Evolutionary conservation across 352 stramenopile genomes (phyloP).

Genomic region (Pythium sukuiense): DNA sequence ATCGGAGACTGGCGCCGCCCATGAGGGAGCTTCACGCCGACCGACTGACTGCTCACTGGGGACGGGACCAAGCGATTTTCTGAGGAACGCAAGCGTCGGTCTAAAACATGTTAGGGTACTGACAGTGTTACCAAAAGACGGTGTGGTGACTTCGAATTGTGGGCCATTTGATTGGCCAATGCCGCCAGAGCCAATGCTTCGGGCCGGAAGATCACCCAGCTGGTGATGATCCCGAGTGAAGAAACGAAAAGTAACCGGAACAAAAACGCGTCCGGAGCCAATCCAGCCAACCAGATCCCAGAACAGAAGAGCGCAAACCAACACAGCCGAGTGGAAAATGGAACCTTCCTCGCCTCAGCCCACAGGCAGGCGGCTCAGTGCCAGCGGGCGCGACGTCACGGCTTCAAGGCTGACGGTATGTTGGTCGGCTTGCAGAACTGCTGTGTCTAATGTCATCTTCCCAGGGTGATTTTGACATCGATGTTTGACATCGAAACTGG

Average conservation of each 20-base stretch:
- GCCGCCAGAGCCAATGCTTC: neutral
- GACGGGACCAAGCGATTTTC: constrained; percentile 28
- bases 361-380: neutral
- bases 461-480: neutral
- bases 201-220: neutral
- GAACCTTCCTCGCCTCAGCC: neutral
- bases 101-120: neutral
- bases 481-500: neutral
- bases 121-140: neutral
- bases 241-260: constrained; percentile 1
- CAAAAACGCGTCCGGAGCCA: neutral
- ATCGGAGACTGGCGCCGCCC: constrained; percentile 15
- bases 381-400: neutral
- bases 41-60: constrained; percentile 23
- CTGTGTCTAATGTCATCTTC: too few relatives aligned
- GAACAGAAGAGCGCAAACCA: neutral
- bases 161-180: constrained; percentile 2
- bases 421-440: neutral
- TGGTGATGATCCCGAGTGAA: neutral
- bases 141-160: neutral
- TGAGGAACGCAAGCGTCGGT: constrained; percentile 11
- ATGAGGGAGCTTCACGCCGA: constrained; percentile 9
- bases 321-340: neutral
- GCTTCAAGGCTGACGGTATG: neutral
- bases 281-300: neutral